Conservation (phyloP, 116 monocot genomes). For the Trichopus zeylanicus region DNA sequence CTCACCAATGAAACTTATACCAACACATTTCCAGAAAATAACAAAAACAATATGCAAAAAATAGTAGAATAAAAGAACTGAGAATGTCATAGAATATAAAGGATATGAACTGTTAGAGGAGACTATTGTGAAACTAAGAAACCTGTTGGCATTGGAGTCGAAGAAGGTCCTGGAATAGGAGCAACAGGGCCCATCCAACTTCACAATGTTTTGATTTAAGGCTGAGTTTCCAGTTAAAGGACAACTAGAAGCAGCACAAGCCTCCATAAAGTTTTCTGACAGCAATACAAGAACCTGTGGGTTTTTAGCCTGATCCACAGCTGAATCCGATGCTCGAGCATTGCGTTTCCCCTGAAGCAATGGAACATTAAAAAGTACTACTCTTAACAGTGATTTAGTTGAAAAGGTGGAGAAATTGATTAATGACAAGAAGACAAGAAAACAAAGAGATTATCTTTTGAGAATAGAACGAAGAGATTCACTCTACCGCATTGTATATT, state of each 20-base stretch:
- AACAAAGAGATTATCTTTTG: not conserved
- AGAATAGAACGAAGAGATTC: not conserved
- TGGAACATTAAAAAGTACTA: conserved; percentile 1
- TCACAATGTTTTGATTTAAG: conserved; percentile 39
- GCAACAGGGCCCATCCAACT: conserved; percentile 46
- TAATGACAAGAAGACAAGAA: too few relatives aligned
- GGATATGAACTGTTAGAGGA: too few relatives aligned
- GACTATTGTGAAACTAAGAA: too few relatives aligned
- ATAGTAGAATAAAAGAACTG: too few relatives aligned
- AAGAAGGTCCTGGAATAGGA: conserved; percentile 35
- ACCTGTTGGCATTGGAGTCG: not conserved
- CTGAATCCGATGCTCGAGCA: conserved; percentile 58
- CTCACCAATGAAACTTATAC: too few relatives aligned
- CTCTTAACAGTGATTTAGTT: not conserved
- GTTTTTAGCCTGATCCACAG: conserved; percentile 59
- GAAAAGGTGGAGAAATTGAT: too few relatives aligned
- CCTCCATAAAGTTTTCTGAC: conserved; percentile 88
- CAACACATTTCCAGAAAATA: too few relatives aligned
- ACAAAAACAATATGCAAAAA: too few relatives aligned
- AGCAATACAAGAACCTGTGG: conserved; percentile 71
- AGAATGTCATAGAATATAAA: too few relatives aligned
- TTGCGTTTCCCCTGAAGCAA: conserved; percentile 61
- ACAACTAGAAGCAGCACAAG: conserved; percentile 55
- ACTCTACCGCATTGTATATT: conserved; percentile 80
- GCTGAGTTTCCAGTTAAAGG: conserved; percentile 32